A percentile compares a stretch with the other conserved stretches of the same genome.
Conservation (phyloP, 202 grass and related monocot genomes). For the Sporobolus alterniflorus region DNA sequence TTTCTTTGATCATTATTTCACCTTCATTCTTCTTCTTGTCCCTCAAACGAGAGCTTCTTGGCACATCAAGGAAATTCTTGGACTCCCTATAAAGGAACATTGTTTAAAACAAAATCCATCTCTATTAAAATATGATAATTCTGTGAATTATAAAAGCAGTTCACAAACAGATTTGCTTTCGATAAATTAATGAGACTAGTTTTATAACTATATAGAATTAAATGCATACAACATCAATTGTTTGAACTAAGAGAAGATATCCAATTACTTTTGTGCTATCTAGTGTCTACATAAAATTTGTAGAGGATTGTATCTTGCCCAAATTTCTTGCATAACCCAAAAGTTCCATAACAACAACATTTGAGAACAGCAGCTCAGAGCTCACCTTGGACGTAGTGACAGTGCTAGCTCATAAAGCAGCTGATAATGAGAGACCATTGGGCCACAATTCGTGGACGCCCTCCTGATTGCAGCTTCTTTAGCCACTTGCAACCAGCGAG, state of each 20-base stretch:
- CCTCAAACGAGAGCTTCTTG: slow-evolving; percentile 91
- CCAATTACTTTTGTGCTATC: slow-evolving; percentile 4
- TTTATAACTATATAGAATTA: slow-evolving; percentile 22
- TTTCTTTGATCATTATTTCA: slow-evolving; percentile 89
- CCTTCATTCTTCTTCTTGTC: slow-evolving; percentile 87
- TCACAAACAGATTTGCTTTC: slow-evolving; percentile 7
- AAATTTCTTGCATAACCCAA: slow-evolving; percentile 19
- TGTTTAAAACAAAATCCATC: slow-evolving; percentile 31
- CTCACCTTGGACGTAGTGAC: slow-evolving; percentile 75
- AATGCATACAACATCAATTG: slow-evolving; percentile 5
- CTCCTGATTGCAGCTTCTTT: slow-evolving; percentile 99
- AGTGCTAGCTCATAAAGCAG: slow-evolving; percentile 93
- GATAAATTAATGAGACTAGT: slow-evolving; percentile 13
- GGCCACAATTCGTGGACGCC: slow-evolving; percentile 97
- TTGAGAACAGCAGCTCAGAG: slow-evolving; percentile 12
- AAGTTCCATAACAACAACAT: slow-evolving; percentile 11
- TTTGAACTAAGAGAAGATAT: slow-evolving; percentile 7
- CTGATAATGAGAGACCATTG: slow-evolving; percentile 99
- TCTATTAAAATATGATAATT: slow-evolving; percentile 15
- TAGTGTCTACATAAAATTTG: slow-evolving; percentile 20
- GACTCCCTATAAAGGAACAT: slow-evolving; percentile 56
- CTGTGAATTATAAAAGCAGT: slow-evolving; percentile 29
- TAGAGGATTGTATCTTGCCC: neutral
- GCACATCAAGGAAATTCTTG: slow-evolving; percentile 51
- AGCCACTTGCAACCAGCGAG: slow-evolving; percentile 91